A percentile compares a stretch with the other conserved stretches of the same genome.
These are phyloP conservation scores for Persicaria maculosa DNA, from an alignment of 148 eudicot species.

Conservation along the genomic window DNA sequence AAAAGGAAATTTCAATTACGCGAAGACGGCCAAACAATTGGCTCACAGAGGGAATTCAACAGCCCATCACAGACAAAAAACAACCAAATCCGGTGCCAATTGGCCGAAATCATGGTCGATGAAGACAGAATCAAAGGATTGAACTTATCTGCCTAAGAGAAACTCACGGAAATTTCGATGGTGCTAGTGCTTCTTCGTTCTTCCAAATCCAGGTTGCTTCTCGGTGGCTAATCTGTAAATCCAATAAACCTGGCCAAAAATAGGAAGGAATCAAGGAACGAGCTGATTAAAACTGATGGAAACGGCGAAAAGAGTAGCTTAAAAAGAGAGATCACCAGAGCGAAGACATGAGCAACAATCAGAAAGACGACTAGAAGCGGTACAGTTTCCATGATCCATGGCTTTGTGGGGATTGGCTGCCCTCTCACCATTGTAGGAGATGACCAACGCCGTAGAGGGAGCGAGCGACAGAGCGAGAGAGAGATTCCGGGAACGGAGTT, in stretches of 20 bases:
- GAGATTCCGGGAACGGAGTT: background rate
- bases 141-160: background rate
- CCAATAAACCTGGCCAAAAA: conserved; percentile 44
- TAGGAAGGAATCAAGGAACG: background rate
- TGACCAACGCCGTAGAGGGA: background rate
- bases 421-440: conserved; percentile 24
- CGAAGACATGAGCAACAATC: conserved; percentile 36
- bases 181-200: conserved; percentile 42
- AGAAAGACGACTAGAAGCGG: conserved; percentile 33
- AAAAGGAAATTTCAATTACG: background rate
- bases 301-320: background rate
- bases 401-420: conserved; percentile 11
- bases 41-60: background rate
- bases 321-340: conserved; percentile 24
- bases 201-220: conserved; percentile 31
- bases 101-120: background rate
- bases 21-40: background rate
- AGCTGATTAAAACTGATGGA: background rate
- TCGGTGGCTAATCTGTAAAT: conserved; percentile 65
- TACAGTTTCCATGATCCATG: conserved; percentile 25
- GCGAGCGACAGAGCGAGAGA: background rate
- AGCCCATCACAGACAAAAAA: background rate
- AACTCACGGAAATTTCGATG: conserved; percentile 8
- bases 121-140: background rate
- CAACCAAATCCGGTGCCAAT: background rate